phyloP scores from a whole-genome alignment of 179 eudicot species.

The Silene vulgaris region DNA sequence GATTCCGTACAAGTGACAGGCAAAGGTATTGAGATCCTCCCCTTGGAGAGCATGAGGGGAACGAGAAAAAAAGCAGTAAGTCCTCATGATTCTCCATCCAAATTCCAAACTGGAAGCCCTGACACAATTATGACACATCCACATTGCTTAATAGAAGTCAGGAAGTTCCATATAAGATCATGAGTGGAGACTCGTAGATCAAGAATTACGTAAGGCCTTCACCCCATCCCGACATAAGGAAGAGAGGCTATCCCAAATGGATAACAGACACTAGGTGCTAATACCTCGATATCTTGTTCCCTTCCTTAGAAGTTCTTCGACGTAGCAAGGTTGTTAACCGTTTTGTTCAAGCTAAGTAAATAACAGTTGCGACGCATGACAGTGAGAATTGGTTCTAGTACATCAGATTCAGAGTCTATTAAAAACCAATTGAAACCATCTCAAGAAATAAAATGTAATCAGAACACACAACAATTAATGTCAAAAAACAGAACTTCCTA shows the following conservation, averaged over 20 bases:
- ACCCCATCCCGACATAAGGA: neutral
- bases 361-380: neutral
- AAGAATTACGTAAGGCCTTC: neutral
- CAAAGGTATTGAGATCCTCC: neutral
- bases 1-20: neutral
- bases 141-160: neutral
- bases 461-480: neutral
- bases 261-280: conserved; percentile 5
- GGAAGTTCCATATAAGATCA: neutral
- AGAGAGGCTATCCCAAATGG: neutral
- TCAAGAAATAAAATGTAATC: neutral
- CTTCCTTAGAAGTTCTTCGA: neutral
- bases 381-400: neutral
- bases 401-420: neutral
- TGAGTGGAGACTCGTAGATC: neutral
- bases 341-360: neutral
- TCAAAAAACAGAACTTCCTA: neutral
- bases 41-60: neutral
- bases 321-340: neutral
- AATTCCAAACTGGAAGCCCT: neutral
- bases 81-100: neutral
- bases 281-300: neutral
- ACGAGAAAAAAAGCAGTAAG: neutral
- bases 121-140: neutral
- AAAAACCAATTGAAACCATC: neutral